Evolutionary conservation across 495 filamentous ascomycete species (phyloP), one percentile per base, ranked within the genome.

Genomic region (Diplogelasinospora grovesii): DNA sequence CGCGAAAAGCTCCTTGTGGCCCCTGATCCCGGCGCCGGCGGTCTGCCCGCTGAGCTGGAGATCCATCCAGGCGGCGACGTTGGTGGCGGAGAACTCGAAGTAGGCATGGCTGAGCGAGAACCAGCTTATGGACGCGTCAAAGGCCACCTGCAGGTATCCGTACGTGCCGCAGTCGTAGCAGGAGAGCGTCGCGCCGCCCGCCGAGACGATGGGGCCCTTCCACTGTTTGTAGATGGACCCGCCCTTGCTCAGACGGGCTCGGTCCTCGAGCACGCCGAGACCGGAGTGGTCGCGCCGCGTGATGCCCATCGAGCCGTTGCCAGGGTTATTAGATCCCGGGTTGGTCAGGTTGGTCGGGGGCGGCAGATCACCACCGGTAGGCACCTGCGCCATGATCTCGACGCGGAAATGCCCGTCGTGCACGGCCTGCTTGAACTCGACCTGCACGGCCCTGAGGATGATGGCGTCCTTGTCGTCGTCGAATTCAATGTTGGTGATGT

Each of bases 101-200:
- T 38, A 38, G 8, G 36, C 13, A 11, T 24, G 9, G 22, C 27
- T 38, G 13, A 38, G 22, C 6, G 7, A 13, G 36, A 38, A 38
- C 36, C 21, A 26, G 21, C 36, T 11, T 22, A 38, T 38, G n/a
- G 25, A 14, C 22, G 22, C 36, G 36, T 38, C 25, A 5, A 26
- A 14, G 22, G 25, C 27, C 22, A 26, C 36, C 13, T 20, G 20
- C n/a, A 38, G 13, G n/a, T 38, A 15, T 22, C 36, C 36, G 36
- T 24, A 24, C 22, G 36, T 38, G 36, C 36, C 36, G 36, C 36
- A 38, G 36, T 38, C 36, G 36, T 22, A 25, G 22, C 36, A 38
- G 36, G 25, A 22, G 21, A 38, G 36, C 36, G 13, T 25, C 22
- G 27, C 6, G 36, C n/a, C n/a, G n/a, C n/a, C n/a, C n/a, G n/a